Base-by-base conservation (phyloP, 2,329 filamentous ascomycete genomes). In the Grosmannia penicillata region DNA sequence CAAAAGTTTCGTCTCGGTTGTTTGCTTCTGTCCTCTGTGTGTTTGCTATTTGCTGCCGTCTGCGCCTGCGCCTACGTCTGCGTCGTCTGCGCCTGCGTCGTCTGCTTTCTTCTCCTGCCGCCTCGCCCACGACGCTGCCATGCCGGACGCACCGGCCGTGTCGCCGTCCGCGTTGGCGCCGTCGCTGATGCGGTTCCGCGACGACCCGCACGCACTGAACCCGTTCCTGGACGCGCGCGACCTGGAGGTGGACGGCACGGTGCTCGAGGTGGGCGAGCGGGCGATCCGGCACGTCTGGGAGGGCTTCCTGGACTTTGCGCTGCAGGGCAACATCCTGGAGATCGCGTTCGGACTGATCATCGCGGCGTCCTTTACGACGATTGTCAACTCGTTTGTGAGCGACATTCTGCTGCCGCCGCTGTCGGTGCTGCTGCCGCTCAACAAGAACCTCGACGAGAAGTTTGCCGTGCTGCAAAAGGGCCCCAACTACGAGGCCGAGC, bases 311-410 rank as follows among this genome's bases (percentile, higher is more conserved):
- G 78, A 82, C 53, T 85, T 84, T 55, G 78, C 78, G 0, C 70
- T 82, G 38, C 72, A 79, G 45, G 79, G 81, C 41, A 83, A 84
- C 48, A 79, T 84, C 34, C 65, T 85, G 21, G 75, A 84, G 54
- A 79, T 85, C 42, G 80, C 80, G 14, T 75, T 84, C 48, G 80
- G 79, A 47, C 60, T 84, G 46, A 84, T 85, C 47, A 66, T 85
- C 38, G 80, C 79, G 11, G 68, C 75, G 38, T 70, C 78, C 22
- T 84, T 85, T 53, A 83, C 78, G 4, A 66, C 73, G 40, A 66
- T 83, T 33, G 76, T 82, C 40, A 82, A 77, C 41, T 79, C 74
- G 8, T 78, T 84, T 50, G 78, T 84, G 38, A 72, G 69, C 43
- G 77, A 82, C 48, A 70, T 84, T 25, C 58, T 84, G 33, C 69